A percentile compares a stretch with the other conserved stretches of the same genome.
Evolutionary conservation across 371 early-diverging fungal genomes (phyloP).

Genomic region (Synchytrium microbalum): DNA sequence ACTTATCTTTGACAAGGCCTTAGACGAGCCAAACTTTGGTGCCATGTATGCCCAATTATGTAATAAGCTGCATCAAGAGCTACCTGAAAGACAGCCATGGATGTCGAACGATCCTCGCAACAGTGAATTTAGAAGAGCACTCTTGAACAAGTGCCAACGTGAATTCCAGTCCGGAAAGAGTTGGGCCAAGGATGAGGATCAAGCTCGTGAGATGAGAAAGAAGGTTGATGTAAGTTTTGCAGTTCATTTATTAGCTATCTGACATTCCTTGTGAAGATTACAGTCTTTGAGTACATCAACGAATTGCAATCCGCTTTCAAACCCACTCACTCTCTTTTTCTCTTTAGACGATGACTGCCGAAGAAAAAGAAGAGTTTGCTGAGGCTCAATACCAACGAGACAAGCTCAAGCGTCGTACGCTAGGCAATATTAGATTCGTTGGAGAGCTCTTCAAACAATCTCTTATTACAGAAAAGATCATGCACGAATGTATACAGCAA

Average conservation of each 20-base stretch:
- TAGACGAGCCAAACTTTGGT: conserved; percentile 86
- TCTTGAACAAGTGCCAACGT: conserved; percentile 84
- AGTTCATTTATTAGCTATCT: not conserved
- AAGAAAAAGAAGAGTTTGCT: conserved; percentile 40
- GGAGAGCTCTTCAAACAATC: conserved; percentile 87
- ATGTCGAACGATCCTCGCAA: conserved; percentile 23
- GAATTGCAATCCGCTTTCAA: too few species aligned
- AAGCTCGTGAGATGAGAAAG: conserved; percentile 15
- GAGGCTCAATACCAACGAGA: conserved; percentile 76
- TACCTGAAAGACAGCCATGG: conserved; percentile 37
- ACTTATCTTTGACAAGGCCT: conserved; percentile 87
- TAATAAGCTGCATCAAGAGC: conserved; percentile 40
- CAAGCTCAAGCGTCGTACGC: conserved; percentile 89
- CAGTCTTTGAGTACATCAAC: not conserved
- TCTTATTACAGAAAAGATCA: conserved; percentile 85
- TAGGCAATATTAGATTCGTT: conserved; percentile 88
- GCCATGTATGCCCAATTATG: conserved; percentile 85
- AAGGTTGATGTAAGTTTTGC: not conserved
- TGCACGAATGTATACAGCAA: conserved; percentile 75
- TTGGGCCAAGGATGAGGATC: conserved; percentile 29
- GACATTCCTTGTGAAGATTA: not conserved
- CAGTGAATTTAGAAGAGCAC: conserved; percentile 77
- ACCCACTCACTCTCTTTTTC: too few species aligned
- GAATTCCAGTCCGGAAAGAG: conserved; percentile 59
- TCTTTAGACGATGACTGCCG: conserved; percentile 27